phyloP scores from a whole-genome alignment of 495 filamentous ascomycete species.

The Emericellopsis terricola region DNA sequence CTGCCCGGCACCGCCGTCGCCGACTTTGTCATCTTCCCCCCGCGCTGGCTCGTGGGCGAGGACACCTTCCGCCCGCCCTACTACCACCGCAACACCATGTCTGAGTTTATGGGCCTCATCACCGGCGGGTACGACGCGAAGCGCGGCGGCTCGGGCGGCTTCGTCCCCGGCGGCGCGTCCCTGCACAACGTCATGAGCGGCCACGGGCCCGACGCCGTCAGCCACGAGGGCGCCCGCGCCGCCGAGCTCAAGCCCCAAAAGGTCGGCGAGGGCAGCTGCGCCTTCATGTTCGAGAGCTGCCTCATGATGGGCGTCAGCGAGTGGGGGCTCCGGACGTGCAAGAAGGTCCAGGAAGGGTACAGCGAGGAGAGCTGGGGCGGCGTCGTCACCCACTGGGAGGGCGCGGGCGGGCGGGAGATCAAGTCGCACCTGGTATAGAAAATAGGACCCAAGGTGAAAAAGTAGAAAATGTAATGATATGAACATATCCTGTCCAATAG shows the following conservation, averaged over 20 bases:
- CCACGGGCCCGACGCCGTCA: conserved; percentile 41
- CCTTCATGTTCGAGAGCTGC: conserved; percentile 52
- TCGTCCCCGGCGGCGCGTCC: conserved; percentile 38
- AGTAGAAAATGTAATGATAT: no score
- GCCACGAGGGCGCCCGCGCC: conserved; percentile 41
- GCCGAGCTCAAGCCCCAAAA: conserved; percentile 35
- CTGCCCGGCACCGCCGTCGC: conserved; percentile 51
- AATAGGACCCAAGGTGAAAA: no score
- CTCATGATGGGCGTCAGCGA: conserved; percentile 84
- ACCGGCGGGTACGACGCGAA: conserved; percentile 42
- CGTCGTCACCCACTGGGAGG: conserved; percentile 58
- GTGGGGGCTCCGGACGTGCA: conserved; percentile 71
- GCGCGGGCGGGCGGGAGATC: conserved; percentile 22
- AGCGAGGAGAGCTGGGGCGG: conserved; percentile 74
- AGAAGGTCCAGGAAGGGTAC: conserved; percentile 71
- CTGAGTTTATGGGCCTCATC: conserved; percentile 65
- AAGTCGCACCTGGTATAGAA: conserved; percentile 10
- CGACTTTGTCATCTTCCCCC: conserved; percentile 73
- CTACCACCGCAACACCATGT: conserved; percentile 78
- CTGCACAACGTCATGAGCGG: conserved; percentile 42
- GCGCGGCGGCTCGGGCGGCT: conserved; percentile 30
- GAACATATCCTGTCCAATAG: no score
- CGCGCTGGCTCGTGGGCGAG: conserved; percentile 62
- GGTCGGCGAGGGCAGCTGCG: conserved; percentile 39
- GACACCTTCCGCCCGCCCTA: conserved; percentile 70